Evolutionary conservation across 139 green algal species (phyloP).

Genomic region (Haematococcus lacustris): DNA sequence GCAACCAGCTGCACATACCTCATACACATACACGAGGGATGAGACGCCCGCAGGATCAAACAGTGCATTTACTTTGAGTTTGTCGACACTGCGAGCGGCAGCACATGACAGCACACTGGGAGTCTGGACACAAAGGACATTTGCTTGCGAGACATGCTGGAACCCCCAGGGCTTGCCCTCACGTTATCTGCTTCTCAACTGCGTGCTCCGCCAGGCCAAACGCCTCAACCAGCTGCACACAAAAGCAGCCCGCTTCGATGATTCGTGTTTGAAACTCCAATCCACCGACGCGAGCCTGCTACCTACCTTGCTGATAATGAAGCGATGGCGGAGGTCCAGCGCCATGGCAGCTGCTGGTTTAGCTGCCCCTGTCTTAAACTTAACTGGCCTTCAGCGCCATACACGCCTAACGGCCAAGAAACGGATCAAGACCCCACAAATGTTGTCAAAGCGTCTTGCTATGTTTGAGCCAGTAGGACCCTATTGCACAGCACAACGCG

Average conservation of each 20-base stretch:
- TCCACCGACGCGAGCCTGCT: background rate
- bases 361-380: too few species aligned
- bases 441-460: too few species aligned
- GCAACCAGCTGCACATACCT: conserved; percentile 20
- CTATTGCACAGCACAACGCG: too few species aligned
- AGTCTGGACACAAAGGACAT: background rate
- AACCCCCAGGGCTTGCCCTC: background rate
- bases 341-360: too few species aligned
- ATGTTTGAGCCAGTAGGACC: too few species aligned
- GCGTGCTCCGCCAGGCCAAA: conserved; percentile 38
- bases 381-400: too few species aligned
- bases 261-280: background rate
- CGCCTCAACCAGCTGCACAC: conserved; percentile 32
- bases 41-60: conserved; percentile 40
- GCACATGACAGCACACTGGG: too few species aligned
- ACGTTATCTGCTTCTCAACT: conserved; percentile 48
- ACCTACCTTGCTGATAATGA: conserved; percentile 38
- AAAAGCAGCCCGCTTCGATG: too few species aligned
- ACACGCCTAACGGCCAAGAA: too few species aligned
- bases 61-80: conserved; percentile 50
- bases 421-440: too few species aligned
- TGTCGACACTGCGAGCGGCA: conserved; percentile 37
- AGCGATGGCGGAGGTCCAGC: conserved; percentile 40
- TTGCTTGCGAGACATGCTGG: background rate
- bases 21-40: conserved; percentile 52